A percentile compares a stretch with the other conserved stretches of the same genome.
Evolutionary conservation across 345 rosid genomes (phyloP).

Genomic region (Salix suchowensis): DNA sequence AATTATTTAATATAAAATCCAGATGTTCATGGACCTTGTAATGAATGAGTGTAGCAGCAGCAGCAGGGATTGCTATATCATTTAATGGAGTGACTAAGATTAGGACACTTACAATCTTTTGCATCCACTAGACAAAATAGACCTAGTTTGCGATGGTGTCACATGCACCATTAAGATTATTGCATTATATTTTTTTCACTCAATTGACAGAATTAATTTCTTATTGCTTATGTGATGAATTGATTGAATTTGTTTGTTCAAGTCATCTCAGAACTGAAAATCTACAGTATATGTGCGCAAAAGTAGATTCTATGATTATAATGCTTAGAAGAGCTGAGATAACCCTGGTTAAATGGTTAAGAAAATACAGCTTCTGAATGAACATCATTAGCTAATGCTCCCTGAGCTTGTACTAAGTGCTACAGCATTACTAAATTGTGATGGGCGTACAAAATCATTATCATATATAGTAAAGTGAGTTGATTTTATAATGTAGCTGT

Average conservation of each 20-base stretch:
- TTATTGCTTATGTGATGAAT: not conserved
- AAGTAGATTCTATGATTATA: not conserved
- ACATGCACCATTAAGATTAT: not conserved
- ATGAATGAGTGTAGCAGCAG: not conserved
- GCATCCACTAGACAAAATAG: not conserved
- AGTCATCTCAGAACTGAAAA: not conserved
- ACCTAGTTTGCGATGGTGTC: not conserved
- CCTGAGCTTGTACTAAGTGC: not conserved
- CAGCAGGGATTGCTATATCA: not conserved
- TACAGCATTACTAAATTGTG: not conserved
- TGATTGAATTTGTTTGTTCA: not conserved
- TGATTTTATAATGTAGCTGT: not conserved
- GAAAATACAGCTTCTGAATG: conserved; percentile 9
- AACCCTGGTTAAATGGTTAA: not conserved
- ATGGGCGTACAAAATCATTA: not conserved
- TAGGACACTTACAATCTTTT: not conserved
- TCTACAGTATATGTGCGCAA: not conserved
- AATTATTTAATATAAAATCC: not conserved
- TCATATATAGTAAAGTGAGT: not conserved
- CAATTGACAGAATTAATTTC: not conserved
- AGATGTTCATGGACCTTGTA: not conserved
- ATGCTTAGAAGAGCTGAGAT: not conserved
- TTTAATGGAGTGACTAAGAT: not conserved
- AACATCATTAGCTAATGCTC: not conserved
- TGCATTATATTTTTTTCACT: not conserved